phyloP scores from a whole-genome alignment of 805 yeast genomes.

The Novakomyces olei region DNA sequence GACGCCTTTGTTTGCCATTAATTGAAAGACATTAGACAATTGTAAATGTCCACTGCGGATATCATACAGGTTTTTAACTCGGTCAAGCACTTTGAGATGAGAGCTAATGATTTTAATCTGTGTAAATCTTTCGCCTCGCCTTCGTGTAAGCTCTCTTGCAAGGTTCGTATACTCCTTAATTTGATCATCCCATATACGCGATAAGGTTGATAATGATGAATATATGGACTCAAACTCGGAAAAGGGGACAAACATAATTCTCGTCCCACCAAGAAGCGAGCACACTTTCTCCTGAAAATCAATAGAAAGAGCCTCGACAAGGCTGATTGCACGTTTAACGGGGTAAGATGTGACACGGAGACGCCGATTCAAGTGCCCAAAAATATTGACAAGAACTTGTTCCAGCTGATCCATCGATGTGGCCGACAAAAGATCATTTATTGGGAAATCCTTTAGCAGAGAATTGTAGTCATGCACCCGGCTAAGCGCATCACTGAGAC shows the following conservation, averaged over 20 bases:
- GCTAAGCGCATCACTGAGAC: slow-evolving; percentile 32
- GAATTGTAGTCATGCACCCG: slow-evolving; percentile 35
- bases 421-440: slow-evolving; percentile 33
- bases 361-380: slow-evolving; percentile 37
- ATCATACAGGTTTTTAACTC: slow-evolving; percentile 21
- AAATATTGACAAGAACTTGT: slow-evolving; percentile 25
- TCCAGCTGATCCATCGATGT: slow-evolving; percentile 24
- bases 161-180: slow-evolving; percentile 40
- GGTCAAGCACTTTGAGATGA: slow-evolving; percentile 19
- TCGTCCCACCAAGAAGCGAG: slow-evolving; percentile 17
- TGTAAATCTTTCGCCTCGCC: slow-evolving; percentile 46
- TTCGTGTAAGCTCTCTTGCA: slow-evolving; percentile 54
- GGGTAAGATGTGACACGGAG: slow-evolving; percentile 43
- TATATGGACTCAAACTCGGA: slow-evolving; percentile 20
- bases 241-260: slow-evolving; percentile 25
- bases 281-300: slow-evolving; percentile 30
- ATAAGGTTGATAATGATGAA: slow-evolving; percentile 15
- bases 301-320: slow-evolving; percentile 41
- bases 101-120: slow-evolving; percentile 37
- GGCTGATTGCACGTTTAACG: slow-evolving; percentile 33
- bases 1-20: no score
- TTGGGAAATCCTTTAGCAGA: slow-evolving; percentile 47
- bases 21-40: no score
- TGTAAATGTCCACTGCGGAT: slow-evolving; percentile 36
- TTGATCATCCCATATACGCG: slow-evolving; percentile 35